Percentiles rank a stretch among this genome's conserved stretches.
These are phyloP conservation scores for Suillus placidus DNA, from an alignment of 768 basidiomycete genomes.

Conservation along the genomic window DNA sequence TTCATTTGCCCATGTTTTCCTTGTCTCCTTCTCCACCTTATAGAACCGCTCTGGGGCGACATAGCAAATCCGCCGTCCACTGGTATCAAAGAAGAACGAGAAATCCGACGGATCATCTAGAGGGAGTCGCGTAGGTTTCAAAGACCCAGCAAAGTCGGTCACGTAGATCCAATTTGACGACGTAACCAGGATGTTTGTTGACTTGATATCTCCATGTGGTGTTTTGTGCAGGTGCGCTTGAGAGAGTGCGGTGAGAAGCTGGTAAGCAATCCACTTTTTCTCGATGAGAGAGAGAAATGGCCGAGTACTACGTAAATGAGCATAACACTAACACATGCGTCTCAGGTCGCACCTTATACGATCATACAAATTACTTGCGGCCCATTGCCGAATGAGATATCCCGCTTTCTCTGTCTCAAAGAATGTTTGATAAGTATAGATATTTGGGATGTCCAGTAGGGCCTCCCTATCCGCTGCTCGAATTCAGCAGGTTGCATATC, in stretches of 20 bases:
- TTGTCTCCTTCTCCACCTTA: slow-evolving; percentile 71
- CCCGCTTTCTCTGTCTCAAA: slow-evolving; percentile 96
- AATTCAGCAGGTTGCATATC: slow-evolving; percentile 2
- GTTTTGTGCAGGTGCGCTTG: slow-evolving; percentile 84
- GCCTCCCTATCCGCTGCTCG: slow-evolving; percentile 80
- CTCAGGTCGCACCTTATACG: slow-evolving; percentile 80
- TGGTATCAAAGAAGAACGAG: slow-evolving; percentile 97
- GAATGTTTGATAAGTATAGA: slow-evolving; percentile 86
- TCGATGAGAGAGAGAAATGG: slow-evolving; percentile 91
- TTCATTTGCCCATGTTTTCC: slow-evolving; percentile 58
- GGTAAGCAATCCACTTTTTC: slow-evolving; percentile 98
- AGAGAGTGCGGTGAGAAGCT: slow-evolving; percentile 82
- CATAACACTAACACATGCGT: slow-evolving; percentile 2
- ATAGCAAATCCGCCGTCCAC: slow-evolving; percentile 91
- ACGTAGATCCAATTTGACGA: slow-evolving; percentile 96
- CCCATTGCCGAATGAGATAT: slow-evolving; percentile 93
- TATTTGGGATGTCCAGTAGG: slow-evolving; percentile 81
- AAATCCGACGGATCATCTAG: slow-evolving; percentile 97
- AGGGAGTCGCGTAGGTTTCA: slow-evolving; percentile 94
- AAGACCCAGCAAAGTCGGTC: slow-evolving; percentile 89
- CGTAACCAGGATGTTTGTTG: slow-evolving; percentile 94
- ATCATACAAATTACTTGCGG: slow-evolving; percentile 93
- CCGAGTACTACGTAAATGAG: slow-evolving; percentile 66
- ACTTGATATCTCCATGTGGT: slow-evolving; percentile 98
- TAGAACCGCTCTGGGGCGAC: slow-evolving; percentile 97